Base-by-base conservation (phyloP, 78 protist species). In the Andalucia godoyi region DNA sequence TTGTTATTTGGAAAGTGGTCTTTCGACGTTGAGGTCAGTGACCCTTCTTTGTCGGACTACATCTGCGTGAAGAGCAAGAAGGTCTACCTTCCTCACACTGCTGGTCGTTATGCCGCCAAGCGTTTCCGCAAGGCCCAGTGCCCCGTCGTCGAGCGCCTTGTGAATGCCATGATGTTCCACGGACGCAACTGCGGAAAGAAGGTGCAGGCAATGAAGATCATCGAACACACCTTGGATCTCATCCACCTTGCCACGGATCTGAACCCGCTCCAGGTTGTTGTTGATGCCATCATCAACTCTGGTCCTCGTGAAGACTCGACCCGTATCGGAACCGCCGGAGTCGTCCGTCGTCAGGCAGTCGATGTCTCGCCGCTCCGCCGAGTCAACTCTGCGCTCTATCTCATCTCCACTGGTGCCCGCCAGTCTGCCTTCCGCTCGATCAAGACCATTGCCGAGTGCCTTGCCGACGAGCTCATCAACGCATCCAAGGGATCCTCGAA, bases 151-250 rank as follows among this genome's bases (percentile, higher is more conserved):
- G 99, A 98, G 90, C 91, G 97, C 59, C 72, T 93, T n/a, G 76
- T 72, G 51, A 82, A 80, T 94, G 40, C 90, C 43, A 43, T 94
- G 77, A 97, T 97, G 99, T 70, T 76, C 81, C 81, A 84, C 74
- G 99, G 99, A 36, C 89, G 99, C 58, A 95, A 96, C 95, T 94
- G 89, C 91, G 99, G 99, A 72, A 98, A 98, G 94, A 98, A 98
- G 92, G 41, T 94, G 62, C 79, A 86, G 95, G 98, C 99, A 30
- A 77, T 90, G 62, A 93, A 97, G 62, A 91, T 96, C 79, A 85
- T 98, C 80, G 84, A 91, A 79, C 95, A 96, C 80, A 71, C 95
- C 49, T 94, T 98, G 77, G 99, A 98, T 58, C 81, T 96, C 85
- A 90, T 98, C 89, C 80, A 87, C 93, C 88, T 98, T 34, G 39